A percentile compares a stretch with the other conserved stretches of the same genome.
phyloP scores from a whole-genome alignment of 108 stramenopile genomes.

The Skeletonema marinoi region DNA sequence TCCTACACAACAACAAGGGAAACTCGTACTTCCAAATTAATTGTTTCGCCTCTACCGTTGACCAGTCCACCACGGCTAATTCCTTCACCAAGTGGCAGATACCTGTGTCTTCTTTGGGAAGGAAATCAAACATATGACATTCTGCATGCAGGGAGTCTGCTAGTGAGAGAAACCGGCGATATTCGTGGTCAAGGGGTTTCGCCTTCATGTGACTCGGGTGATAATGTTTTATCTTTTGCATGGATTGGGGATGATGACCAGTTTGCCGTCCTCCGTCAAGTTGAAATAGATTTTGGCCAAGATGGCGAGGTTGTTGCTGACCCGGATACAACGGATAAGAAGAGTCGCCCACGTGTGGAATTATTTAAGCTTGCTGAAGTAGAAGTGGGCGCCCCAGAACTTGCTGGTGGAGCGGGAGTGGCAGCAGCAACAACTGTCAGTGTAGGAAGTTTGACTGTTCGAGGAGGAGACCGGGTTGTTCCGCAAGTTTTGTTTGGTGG shows the following conservation, averaged over 20 bases:
- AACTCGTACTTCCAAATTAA: constrained; percentile 27
- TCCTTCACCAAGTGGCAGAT: constrained; percentile 73
- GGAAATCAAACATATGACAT: constrained; percentile 77
- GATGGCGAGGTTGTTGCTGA: neutral
- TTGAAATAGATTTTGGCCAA: neutral
- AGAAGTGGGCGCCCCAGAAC: constrained; percentile 54
- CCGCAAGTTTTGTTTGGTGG: constrained; percentile 80
- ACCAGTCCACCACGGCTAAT: constrained; percentile 60
- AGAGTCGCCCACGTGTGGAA: constrained; percentile 58
- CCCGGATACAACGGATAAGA: constrained; percentile 18
- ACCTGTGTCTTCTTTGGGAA: constrained; percentile 70
- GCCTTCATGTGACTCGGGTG: constrained; percentile 71
- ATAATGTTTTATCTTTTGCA: constrained; percentile 68
- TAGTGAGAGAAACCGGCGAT: constrained; percentile 27
- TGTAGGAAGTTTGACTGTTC: constrained; percentile 64
- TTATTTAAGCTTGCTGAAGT: constrained; percentile 59
- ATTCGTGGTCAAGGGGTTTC: constrained; percentile 25
- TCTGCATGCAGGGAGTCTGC: constrained; percentile 60
- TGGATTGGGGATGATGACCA: constrained; percentile 85
- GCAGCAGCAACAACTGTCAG: constrained; percentile 58
- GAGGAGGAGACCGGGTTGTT: constrained; percentile 69
- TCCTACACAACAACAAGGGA: constrained; percentile 11
- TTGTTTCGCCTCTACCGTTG: constrained; percentile 35
- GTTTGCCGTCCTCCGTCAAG: constrained; percentile 51
- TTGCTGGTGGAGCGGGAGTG: constrained; percentile 45